Percentiles rank a stretch among this genome's conserved stretches.
Evolutionary conservation across 306 rosid species (phyloP).

Genomic region (Cicer cuneatum): DNA sequence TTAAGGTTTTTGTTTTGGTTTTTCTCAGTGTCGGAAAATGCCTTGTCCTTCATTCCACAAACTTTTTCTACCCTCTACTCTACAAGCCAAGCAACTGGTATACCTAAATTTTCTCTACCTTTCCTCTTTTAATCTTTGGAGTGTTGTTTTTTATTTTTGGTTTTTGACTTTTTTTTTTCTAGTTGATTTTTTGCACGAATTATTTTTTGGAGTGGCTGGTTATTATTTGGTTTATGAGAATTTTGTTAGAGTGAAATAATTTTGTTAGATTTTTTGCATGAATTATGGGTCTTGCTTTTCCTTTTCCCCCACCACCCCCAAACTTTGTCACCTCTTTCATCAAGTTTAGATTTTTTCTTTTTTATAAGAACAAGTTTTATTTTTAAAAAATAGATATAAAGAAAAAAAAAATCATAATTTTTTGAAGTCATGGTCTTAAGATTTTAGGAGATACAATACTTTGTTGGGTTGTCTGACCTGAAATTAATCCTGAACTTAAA

Average conservation of each 20-base stretch:
- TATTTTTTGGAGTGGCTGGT: neutral
- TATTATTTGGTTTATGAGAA: constrained; percentile 35
- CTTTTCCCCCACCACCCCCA: neutral
- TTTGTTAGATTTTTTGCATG: no score
- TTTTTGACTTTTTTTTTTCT: neutral
- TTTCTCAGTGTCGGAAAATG: constrained; percentile 53
- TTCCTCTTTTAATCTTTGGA: constrained; percentile 24
- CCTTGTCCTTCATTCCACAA: constrained; percentile 78
- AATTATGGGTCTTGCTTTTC: constrained; percentile 18
- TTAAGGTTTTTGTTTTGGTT: constrained; percentile 41
- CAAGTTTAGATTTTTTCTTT: constrained; percentile 37
- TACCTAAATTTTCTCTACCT: constrained; percentile 45
- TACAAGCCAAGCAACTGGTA: constrained; percentile 81
- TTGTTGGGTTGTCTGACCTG: constrained; percentile 23
- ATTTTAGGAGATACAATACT: neutral
- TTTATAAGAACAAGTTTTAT: no score
- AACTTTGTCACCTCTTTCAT: constrained; percentile 1
- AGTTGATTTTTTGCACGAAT: constrained; percentile 28
- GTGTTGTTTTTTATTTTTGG: neutral
- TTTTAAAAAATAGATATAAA: neutral
- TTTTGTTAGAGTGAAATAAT: constrained; percentile 36
- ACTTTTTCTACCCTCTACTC: constrained; percentile 73
- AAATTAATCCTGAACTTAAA: constrained; percentile 18
- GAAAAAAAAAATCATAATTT: constrained; percentile 6
- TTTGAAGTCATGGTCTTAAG: constrained; percentile 12